Conservation (phyloP, 352 stramenopile genomes). For the Elongisporangium anandrum region DNA sequence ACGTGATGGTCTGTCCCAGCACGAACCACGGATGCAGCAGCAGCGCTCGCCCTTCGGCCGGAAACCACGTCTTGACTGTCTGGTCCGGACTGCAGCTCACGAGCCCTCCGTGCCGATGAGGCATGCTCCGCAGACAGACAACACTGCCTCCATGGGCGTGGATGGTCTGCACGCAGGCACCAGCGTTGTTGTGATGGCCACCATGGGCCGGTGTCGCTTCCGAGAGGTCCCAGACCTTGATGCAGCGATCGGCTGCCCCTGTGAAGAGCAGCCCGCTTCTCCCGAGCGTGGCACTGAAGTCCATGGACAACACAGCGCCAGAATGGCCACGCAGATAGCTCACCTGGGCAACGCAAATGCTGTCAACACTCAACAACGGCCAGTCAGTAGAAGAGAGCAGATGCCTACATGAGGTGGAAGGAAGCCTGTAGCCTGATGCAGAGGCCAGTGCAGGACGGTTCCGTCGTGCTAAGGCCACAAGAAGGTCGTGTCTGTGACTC, state of each 20-base stretch:
- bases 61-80: slow-evolving; percentile 66
- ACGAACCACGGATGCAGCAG: slow-evolving; percentile 71
- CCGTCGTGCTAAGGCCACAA: slow-evolving; percentile 43
- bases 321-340: slow-evolving; percentile 43
- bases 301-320: slow-evolving; percentile 46
- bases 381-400: background rate
- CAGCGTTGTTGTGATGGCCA: slow-evolving; percentile 8
- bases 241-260: slow-evolving; percentile 56
- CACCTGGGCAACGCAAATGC: slow-evolving; percentile 17
- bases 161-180: slow-evolving; percentile 59
- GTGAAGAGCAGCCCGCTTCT: slow-evolving; percentile 58
- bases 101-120: slow-evolving; percentile 41
- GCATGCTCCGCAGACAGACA: slow-evolving; percentile 38
- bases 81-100: slow-evolving; percentile 69
- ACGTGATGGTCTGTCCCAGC: slow-evolving; percentile 46
- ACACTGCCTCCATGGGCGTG: slow-evolving; percentile 50
- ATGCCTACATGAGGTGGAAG: slow-evolving; percentile 36
- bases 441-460: slow-evolving; percentile 51
- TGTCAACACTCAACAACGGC: background rate
- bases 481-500: background rate
- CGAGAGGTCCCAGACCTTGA: slow-evolving; percentile 76
- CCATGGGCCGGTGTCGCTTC: slow-evolving; percentile 27
- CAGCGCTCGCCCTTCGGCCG: slow-evolving; percentile 42
- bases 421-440: slow-evolving; percentile 36
- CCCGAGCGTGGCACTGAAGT: slow-evolving; percentile 32